Conservation (phyloP, 306 rosid genomes). For the Glycine tomentella region DNA sequence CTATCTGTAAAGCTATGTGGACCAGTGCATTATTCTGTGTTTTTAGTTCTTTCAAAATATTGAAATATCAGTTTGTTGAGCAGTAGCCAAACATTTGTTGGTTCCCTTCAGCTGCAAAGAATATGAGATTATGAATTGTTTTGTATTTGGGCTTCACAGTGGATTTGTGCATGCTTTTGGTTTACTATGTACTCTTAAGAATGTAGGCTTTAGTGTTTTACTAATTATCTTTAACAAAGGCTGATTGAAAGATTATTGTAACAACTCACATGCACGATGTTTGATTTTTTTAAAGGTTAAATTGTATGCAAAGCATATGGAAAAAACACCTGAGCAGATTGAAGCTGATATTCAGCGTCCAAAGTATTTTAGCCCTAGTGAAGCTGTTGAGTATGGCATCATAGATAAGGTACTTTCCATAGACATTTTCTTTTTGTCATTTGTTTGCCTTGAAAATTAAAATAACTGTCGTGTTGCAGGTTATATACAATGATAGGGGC, state of each 20-base stretch:
- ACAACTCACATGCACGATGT: conserved; percentile 36
- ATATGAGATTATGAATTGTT: conserved; percentile 37
- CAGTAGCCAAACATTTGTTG: conserved; percentile 31
- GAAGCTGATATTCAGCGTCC: conserved; percentile 90
- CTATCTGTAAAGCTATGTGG: conserved; percentile 29
- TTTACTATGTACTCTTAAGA: conserved; percentile 28
- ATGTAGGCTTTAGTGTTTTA: conserved; percentile 3
- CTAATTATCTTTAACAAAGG: conserved; percentile 20
- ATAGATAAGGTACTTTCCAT: conserved; percentile 81
- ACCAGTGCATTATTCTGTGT: conserved; percentile 4
- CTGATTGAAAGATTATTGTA: conserved; percentile 39
- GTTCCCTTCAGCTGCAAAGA: conserved; percentile 36
- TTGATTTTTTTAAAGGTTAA: conserved; percentile 66
- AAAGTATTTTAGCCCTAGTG: conserved; percentile 96
- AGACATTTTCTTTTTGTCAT: background rate
- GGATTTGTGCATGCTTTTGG: conserved; percentile 12
- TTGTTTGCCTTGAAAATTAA: conserved; percentile 24
- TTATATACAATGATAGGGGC: conserved; percentile 77
- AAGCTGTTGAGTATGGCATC: conserved; percentile 98
- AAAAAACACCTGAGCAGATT: conserved; percentile 81
- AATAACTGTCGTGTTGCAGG: conserved; percentile 57
- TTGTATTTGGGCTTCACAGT: conserved; percentile 34
- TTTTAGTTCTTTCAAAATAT: conserved; percentile 25
- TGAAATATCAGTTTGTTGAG: conserved; percentile 28
- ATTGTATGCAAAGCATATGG: conserved; percentile 76